Conservation (phyloP, 2,329 filamentous ascomycete genomes). For the Cephalotrichum gorgonifer region DNA sequence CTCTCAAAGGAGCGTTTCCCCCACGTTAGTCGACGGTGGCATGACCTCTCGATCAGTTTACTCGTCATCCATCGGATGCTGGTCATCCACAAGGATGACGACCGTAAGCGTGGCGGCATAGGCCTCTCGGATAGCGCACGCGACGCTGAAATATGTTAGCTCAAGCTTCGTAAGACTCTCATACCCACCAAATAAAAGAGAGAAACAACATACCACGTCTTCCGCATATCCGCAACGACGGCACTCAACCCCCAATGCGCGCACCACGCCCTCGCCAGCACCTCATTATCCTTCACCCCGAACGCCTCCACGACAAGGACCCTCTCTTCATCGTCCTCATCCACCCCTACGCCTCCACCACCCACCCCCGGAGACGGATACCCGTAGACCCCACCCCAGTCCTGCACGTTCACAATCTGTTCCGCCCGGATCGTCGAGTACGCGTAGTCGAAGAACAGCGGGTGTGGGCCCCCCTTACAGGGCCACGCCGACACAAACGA, state of each 20-base stretch:
- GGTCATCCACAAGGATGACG: constrained; percentile 53
- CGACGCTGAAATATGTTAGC: constrained; percentile 37
- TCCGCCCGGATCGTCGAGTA: constrained; percentile 51
- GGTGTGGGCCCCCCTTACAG: constrained; percentile 53
- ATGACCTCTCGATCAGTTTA: neutral
- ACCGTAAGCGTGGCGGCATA: constrained; percentile 65
- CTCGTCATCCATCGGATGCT: constrained; percentile 1
- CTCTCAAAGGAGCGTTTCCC: neutral
- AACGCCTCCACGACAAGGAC: constrained; percentile 65
- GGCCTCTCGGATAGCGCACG: constrained; percentile 64
- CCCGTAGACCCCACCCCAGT: constrained; percentile 48
- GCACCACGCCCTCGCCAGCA: constrained; percentile 68
- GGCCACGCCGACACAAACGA: constrained; percentile 57
- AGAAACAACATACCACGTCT: constrained; percentile 47
- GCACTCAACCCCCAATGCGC: constrained; percentile 65
- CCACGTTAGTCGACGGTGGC: neutral
- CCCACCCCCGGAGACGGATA: constrained; percentile 1
- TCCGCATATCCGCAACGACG: constrained; percentile 56
- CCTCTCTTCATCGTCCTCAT: constrained; percentile 43
- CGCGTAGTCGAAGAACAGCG: constrained; percentile 62
- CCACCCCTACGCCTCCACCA: neutral
- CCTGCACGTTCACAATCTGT: constrained; percentile 52
- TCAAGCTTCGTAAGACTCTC: neutral
- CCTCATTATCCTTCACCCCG: constrained; percentile 65
- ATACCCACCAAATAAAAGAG: neutral